Evolutionary conservation across 306 rosid species (phyloP), one percentile per base, ranked within the genome.

Genomic region (Rosa rugosa): DNA sequence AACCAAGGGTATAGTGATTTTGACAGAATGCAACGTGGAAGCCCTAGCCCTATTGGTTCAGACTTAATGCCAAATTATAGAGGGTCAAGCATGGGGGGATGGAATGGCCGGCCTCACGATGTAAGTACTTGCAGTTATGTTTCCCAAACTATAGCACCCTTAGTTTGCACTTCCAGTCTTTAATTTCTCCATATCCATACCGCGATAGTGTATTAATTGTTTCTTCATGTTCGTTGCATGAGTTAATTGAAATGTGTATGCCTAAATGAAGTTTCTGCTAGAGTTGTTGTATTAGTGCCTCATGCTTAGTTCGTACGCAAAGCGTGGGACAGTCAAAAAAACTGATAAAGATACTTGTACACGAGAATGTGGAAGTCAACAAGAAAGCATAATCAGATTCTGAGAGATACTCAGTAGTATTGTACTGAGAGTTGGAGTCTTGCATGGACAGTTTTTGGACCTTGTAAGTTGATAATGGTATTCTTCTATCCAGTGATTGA

Each of bases 11-110:
- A 86, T 87, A 87, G 93, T 40, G 99, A 95, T 90, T 91, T 88
- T 68, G 99, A 95, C 77, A 91, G 97, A 78, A 82, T 93, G 72
- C 91, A 91, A 81, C 97, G 93, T 75, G 90, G 99, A 89, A 95
- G 99, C 80, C 99, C 99, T 45, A 93, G 99, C 84, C 99, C 99
- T 47, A 87, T 93, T 90, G 89, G 94, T 80, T 89, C 99, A 59
- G 90, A 90, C 75, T 86, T 90, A 77, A 89, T 93, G 76, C 89
- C 99, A 47, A 95, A 87, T 82, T 92, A 90, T 72, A 77, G 86
- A 38, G 93, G 92, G 41, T 70, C 98, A n/a, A 90, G 97, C 49
- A 73, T 86, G 62, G 79, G 91, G 72, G 92, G 91, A 81, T 93
- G 99, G 98, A 92, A 89, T 80, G 87, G 87, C 62, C 86, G 91